Percentiles rank a stretch among this genome's conserved stretches.
These are phyloP conservation scores for Entomortierella lignicola DNA, from an alignment of 192 early-diverging fungal species.

Conservation along the genomic window DNA sequence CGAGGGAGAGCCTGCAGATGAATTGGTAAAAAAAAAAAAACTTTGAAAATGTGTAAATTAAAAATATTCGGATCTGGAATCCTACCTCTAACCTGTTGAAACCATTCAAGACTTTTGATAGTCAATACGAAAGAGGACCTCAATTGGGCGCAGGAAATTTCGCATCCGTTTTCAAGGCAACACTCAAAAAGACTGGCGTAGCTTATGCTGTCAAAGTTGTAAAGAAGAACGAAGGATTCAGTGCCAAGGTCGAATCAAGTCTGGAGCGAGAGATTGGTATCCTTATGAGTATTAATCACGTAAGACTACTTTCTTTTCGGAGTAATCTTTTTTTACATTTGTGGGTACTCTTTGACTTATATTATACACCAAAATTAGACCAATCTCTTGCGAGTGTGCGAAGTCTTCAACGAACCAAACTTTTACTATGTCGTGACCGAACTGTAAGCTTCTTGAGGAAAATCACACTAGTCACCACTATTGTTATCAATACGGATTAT, in stretches of 20 bases:
- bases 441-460: slow-evolving; percentile 37
- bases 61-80: too few species aligned
- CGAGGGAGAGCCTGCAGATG: slow-evolving; percentile 42
- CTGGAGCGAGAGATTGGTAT: slow-evolving; percentile 74
- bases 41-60: too few species aligned
- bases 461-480: not conserved
- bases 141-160: slow-evolving; percentile 67
- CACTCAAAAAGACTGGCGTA: slow-evolving; percentile 61
- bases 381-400: slow-evolving; percentile 37
- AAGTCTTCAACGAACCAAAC: slow-evolving; percentile 29
- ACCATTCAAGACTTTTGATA: slow-evolving; percentile 44
- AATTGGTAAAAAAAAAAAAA: slow-evolving; percentile 13
- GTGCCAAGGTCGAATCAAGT: slow-evolving; percentile 74
- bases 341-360: too few species aligned
- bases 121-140: slow-evolving; percentile 39
- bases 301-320: too few species aligned
- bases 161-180: slow-evolving; percentile 70
- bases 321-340: too few species aligned
- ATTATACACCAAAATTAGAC: slow-evolving; percentile 17
- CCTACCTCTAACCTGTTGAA: not conserved
- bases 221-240: slow-evolving; percentile 76
- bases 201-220: slow-evolving; percentile 81
- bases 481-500: not conserved
- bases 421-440: slow-evolving; percentile 40
- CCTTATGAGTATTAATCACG: slow-evolving; percentile 73